phyloP scores from a whole-genome alignment of 805 yeast species.

The Lachancea nothofagi region DNA sequence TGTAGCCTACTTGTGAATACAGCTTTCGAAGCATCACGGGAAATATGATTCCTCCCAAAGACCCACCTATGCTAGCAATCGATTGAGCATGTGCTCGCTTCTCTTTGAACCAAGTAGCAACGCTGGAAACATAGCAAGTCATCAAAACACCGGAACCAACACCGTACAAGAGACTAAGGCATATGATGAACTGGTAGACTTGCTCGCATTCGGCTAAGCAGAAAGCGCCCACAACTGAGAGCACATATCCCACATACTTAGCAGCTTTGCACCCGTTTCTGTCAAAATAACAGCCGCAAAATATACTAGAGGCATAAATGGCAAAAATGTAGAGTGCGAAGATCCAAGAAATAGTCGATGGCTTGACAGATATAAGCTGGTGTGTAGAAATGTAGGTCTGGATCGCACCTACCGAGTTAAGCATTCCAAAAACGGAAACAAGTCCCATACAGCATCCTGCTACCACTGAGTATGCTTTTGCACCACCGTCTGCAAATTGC shows the following conservation, averaged over 20 bases:
- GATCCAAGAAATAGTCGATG: constrained; percentile 53
- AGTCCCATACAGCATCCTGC: constrained; percentile 53
- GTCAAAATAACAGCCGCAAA: constrained; percentile 45
- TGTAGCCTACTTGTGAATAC: constrained; percentile 41
- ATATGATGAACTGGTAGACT: constrained; percentile 47
- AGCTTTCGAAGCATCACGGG: constrained; percentile 40
- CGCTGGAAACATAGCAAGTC: constrained; percentile 40
- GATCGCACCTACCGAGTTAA: constrained; percentile 56
- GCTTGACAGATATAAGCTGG: constrained; percentile 41
- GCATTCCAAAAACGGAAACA: constrained; percentile 47
- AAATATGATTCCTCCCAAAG: constrained; percentile 46
- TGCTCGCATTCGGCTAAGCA: constrained; percentile 41
- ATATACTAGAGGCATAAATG: constrained; percentile 32
- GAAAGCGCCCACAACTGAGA: constrained; percentile 38
- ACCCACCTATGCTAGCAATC: constrained; percentile 45
- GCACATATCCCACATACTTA: constrained; percentile 35
- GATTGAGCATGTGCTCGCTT: constrained; percentile 43
- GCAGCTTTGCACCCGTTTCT: constrained; percentile 38
- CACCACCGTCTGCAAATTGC: constrained; percentile 50
- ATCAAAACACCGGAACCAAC: constrained; percentile 40
- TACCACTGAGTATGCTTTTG: constrained; percentile 46
- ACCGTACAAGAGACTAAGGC: constrained; percentile 46
- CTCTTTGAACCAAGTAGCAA: constrained; percentile 41
- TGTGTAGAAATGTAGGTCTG: constrained; percentile 51
- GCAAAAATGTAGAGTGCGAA: constrained; percentile 35